Conservation (phyloP, 768 basidiomycete species). For the Lentinula lateritia region DNA sequence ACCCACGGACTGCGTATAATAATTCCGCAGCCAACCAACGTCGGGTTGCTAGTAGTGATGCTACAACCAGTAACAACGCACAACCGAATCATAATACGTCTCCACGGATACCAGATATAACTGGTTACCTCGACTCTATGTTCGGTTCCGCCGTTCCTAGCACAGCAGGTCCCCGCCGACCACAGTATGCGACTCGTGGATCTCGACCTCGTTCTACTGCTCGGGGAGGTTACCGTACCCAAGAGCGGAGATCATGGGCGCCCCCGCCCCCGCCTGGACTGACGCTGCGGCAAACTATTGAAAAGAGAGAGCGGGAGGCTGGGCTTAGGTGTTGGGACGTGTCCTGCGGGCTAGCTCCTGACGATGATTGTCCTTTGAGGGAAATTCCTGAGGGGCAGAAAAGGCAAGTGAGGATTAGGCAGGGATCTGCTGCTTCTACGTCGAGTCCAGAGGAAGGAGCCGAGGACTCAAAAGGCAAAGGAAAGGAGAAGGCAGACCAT, state of each 20-base stretch:
- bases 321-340: slow-evolving; percentile 69
- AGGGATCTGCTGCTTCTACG: not conserved
- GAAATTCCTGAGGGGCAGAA: slow-evolving; percentile 20
- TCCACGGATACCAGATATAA: not conserved
- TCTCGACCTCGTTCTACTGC: not conserved
- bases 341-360: slow-evolving; percentile 71
- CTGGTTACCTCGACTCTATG: not conserved
- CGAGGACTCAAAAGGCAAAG: slow-evolving; percentile 6
- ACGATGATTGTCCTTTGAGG: slow-evolving; percentile 61
- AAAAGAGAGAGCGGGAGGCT: slow-evolving; percentile 65
- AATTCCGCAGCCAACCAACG: not conserved
- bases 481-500: slow-evolving; percentile 12
- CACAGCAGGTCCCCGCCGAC: not conserved
- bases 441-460: not conserved
- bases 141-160: not conserved
- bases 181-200: not conserved
- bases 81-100: not conserved
- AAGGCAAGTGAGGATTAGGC: slow-evolving; percentile 35
- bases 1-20: not conserved
- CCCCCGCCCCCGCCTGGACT: slow-evolving; percentile 61
- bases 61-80: not conserved
- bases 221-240: not conserved
- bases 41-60: not conserved
- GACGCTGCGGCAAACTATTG: slow-evolving; percentile 68
- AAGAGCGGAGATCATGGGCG: slow-evolving; percentile 38